Conservation (phyloP, 306 rosid genomes). For the Dryas alaskensis region DNA sequence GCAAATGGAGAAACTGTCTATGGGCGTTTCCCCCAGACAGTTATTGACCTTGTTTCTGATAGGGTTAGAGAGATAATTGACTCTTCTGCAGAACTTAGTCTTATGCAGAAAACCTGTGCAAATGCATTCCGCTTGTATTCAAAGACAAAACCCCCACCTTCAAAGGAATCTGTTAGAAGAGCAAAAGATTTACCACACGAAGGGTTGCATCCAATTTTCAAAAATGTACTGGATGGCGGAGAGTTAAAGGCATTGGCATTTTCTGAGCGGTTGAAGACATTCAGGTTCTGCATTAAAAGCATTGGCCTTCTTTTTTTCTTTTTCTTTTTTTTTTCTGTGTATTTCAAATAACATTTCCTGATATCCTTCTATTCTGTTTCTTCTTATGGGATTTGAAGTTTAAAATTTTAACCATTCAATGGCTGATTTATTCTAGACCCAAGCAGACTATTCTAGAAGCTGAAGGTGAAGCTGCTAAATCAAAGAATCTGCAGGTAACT, state of each 20-base stretch:
- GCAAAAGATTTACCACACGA: constrained; percentile 70
- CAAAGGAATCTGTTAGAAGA: constrained; percentile 86
- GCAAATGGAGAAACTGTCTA: constrained; percentile 77
- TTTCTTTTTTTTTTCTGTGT: neutral
- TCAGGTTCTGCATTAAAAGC: constrained; percentile 53
- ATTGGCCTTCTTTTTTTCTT: neutral
- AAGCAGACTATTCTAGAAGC: constrained; percentile 93
- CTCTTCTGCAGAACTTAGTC: constrained; percentile 61
- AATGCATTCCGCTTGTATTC: constrained; percentile 82
- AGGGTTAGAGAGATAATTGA: constrained; percentile 80
- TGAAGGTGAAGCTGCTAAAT: constrained; percentile 84
- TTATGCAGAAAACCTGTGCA: constrained; percentile 55
- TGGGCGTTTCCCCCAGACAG: constrained; percentile 88
- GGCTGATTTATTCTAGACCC: constrained; percentile 53
- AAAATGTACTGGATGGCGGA: constrained; percentile 68
- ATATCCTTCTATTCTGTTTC: neutral
- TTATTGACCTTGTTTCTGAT: constrained; percentile 81
- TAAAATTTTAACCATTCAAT: constrained; percentile 16
- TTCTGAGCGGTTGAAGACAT: constrained; percentile 87
- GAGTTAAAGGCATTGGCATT: constrained; percentile 91
- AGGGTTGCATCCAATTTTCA: constrained; percentile 89
- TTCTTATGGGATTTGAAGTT: constrained; percentile 13
- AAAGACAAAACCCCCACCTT: constrained; percentile 79
- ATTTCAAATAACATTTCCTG: neutral
- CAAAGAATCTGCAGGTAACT: constrained; percentile 58